These are phyloP conservation scores for Urtica urens DNA, from an alignment of 306 rosid genomes.

Conservation along the genomic window DNA sequence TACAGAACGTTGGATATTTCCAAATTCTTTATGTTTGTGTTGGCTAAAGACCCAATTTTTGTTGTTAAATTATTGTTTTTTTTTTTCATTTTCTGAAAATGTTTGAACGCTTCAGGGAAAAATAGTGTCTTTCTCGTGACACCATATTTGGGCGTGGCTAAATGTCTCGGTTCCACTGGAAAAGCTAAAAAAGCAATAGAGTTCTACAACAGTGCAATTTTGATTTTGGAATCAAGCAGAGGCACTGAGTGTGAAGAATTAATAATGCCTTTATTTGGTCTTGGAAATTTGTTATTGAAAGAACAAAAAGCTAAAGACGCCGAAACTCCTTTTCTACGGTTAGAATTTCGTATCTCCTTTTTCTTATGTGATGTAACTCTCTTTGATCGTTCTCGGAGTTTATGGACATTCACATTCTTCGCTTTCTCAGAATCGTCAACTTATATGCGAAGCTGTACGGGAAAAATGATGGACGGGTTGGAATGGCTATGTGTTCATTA, in stretches of 20 bases:
- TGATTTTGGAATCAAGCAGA: constrained; percentile 56
- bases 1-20: too few species aligned
- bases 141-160: constrained; percentile 72
- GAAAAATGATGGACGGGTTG: constrained; percentile 74
- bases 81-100: too few species aligned
- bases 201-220: constrained; percentile 40
- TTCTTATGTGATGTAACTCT: too few species aligned
- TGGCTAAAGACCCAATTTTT: too few species aligned
- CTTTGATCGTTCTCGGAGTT: too few species aligned
- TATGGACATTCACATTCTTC: too few species aligned
- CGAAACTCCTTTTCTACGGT: constrained; percentile 70
- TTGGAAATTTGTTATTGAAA: constrained; percentile 71
- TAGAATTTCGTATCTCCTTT: constrained; percentile 13
- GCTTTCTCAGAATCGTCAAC: constrained; percentile 42
- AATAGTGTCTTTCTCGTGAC: constrained; percentile 50
- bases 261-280: constrained; percentile 65
- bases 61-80: too few species aligned
- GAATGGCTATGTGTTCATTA: constrained; percentile 72
- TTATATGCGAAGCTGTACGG: constrained; percentile 57
- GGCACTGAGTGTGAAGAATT: constrained; percentile 63
- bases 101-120: constrained; percentile 49
- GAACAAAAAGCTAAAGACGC: constrained; percentile 62
- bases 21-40: too few species aligned
- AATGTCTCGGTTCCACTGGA: constrained; percentile 47
- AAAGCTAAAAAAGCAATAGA: constrained; percentile 57